Evolutionary conservation across 2,329 filamentous ascomycete species (phyloP).

Genomic region (Dactylonectria estremocensis): DNA sequence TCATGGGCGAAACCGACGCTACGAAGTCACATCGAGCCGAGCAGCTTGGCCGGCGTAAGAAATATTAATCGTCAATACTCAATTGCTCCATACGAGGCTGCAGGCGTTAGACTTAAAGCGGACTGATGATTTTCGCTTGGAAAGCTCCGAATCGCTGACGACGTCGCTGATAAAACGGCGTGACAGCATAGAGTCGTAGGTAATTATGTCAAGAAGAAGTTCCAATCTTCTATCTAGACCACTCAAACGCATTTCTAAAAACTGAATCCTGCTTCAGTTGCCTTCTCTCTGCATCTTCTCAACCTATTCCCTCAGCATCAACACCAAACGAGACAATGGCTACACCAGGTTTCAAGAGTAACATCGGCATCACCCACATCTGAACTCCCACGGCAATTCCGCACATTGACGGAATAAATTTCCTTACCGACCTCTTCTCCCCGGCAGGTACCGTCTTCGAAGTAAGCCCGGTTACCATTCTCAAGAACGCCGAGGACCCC

Average conservation of each 20-base stretch:
- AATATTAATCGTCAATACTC: background rate
- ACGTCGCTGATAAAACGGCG: too few relatives aligned
- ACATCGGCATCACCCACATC: conserved; percentile 59
- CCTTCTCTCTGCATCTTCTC: too few relatives aligned
- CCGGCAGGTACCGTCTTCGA: conserved; percentile 31
- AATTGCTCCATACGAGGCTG: background rate
- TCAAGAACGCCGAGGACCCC: background rate
- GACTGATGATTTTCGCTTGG: background rate
- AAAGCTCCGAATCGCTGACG: too few relatives aligned
- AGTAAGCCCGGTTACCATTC: background rate
- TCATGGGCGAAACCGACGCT: too few relatives aligned
- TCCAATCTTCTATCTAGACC: too few relatives aligned
- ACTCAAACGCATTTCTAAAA: too few relatives aligned
- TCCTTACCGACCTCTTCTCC: conserved; percentile 64
- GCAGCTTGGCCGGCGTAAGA: background rate
- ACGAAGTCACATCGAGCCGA: background rate
- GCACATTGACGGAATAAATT: conserved; percentile 57
- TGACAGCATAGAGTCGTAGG: too few relatives aligned
- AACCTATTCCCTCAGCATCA: too few relatives aligned
- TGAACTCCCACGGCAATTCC: conserved; percentile 66
- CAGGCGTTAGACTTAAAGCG: background rate
- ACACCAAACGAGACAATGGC: background rate
- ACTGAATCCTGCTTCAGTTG: too few relatives aligned
- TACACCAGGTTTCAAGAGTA: background rate
- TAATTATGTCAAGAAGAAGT: too few relatives aligned